These are phyloP conservation scores for Kregervanrija pseudodelftensis DNA, from an alignment of 805 yeast species.

Conservation along the genomic window DNA sequence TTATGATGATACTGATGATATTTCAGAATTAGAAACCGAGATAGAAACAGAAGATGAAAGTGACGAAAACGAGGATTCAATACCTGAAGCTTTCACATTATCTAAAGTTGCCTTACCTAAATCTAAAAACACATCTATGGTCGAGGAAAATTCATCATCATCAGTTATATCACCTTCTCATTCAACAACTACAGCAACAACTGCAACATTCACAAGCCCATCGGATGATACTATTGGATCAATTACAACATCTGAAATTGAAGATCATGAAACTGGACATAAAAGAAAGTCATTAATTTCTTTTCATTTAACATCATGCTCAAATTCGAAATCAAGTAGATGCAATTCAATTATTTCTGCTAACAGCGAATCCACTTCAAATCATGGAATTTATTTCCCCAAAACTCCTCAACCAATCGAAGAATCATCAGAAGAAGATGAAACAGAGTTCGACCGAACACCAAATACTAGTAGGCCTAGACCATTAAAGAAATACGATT, in stretches of 20 bases:
- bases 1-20: constrained; percentile 16
- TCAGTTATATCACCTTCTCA: constrained; percentile 10
- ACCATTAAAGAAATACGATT: constrained; percentile 2
- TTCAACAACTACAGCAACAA: constrained; percentile 10
- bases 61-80: constrained; percentile 16
- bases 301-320: constrained; percentile 11
- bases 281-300: constrained; percentile 23
- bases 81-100: constrained; percentile 5
- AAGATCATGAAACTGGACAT: constrained; percentile 16
- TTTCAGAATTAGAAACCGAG: background rate
- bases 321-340: too few species aligned
- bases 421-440: constrained; percentile 1
- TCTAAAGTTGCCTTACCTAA: constrained; percentile 4
- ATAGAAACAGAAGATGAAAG: constrained; percentile 7
- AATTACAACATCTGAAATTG: constrained; percentile 19
- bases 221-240: constrained; percentile 7
- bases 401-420: too few species aligned
- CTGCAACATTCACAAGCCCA: constrained; percentile 7
- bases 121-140: background rate
- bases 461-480: background rate
- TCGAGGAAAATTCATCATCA: constrained; percentile 7
- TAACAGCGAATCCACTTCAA: constrained; percentile 18
- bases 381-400: constrained; percentile 5
- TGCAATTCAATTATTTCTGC: constrained; percentile 9
- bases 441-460: constrained; percentile 1